Evolutionary conservation across 2,329 filamentous ascomycete genomes (phyloP).

Genomic region (Aspergillus fumigatus): DNA sequence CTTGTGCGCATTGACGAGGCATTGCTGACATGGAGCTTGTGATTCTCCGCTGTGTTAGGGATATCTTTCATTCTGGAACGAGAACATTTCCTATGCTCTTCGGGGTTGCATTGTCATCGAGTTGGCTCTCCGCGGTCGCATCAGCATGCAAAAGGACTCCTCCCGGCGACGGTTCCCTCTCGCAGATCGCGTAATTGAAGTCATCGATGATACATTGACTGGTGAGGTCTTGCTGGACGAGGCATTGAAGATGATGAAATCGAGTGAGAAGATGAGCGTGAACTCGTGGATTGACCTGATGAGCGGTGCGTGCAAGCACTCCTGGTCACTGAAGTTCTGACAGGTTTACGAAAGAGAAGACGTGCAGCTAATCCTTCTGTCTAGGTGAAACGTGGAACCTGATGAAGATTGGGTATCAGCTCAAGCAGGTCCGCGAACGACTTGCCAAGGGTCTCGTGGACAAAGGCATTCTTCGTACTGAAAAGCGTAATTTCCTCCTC

Average conservation of each 20-base stretch:
- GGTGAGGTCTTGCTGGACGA: slow-evolving; percentile 97
- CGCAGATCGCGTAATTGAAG: slow-evolving; percentile 90
- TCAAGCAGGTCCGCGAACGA: slow-evolving; percentile 97
- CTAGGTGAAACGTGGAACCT: slow-evolving; percentile 98
- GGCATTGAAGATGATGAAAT: slow-evolving; percentile 99
- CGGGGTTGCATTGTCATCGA: slow-evolving; percentile 98
- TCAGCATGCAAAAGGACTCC: slow-evolving; percentile 98
- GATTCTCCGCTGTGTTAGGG: slow-evolving; percentile 53
- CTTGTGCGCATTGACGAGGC: slow-evolving; percentile 1
- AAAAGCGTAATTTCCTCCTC: slow-evolving; percentile 98
- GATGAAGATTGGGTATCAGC: slow-evolving; percentile 99
- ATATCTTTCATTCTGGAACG: slow-evolving; percentile 99
- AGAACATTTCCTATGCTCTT: slow-evolving; percentile 98
- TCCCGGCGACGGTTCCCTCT: slow-evolving; percentile 87
- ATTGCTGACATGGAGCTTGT: slow-evolving; percentile 17
- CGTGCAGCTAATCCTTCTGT: slow-evolving; percentile 8
- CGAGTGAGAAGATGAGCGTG: slow-evolving; percentile 99
- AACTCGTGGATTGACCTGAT: slow-evolving; percentile 98
- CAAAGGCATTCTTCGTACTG: slow-evolving; percentile 95
- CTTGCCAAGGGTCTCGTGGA: slow-evolving; percentile 96
- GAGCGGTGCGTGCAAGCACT: slow-evolving; percentile 64
- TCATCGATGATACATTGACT: slow-evolving; percentile 92
- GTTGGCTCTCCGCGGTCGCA: slow-evolving; percentile 87
- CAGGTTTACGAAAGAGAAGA: neutral
- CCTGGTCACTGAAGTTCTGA: neutral